These are phyloP conservation scores for Xerocomus minutiporus DNA, from an alignment of 1,284 basidiomycete species.

Conservation along the genomic window DNA sequence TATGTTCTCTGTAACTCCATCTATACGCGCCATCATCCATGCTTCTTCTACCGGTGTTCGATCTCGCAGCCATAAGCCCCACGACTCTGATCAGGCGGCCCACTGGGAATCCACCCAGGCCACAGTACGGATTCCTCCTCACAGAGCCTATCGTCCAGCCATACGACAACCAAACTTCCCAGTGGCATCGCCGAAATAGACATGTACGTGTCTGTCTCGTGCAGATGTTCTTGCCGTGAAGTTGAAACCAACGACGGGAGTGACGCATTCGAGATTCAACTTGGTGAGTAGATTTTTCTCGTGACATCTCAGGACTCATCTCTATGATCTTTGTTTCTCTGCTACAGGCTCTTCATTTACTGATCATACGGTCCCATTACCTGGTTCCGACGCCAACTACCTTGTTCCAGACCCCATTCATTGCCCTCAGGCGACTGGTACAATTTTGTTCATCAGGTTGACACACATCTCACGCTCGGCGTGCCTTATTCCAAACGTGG, in stretches of 20 bases:
- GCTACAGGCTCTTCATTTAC: slow-evolving; percentile 53
- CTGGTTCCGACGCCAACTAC: slow-evolving; percentile 38
- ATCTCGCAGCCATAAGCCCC: too few species aligned
- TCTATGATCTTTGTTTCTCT: not conserved
- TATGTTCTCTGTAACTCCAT: too few species aligned
- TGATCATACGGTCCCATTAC: slow-evolving; percentile 42
- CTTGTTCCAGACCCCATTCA: slow-evolving; percentile 51
- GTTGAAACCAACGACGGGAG: slow-evolving; percentile 56
- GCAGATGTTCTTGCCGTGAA: slow-evolving; percentile 31
- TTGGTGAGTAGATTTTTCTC: slow-evolving; percentile 35
- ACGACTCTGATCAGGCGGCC: slow-evolving; percentile 24
- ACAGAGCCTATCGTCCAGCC: slow-evolving; percentile 54
- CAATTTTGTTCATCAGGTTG: slow-evolving; percentile 56
- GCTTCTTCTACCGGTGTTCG: too few species aligned
- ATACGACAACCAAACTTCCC: slow-evolving; percentile 38
- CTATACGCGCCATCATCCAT: too few species aligned
- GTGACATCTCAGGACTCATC: not conserved
- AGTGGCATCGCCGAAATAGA: slow-evolving; percentile 41
- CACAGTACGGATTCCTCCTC: slow-evolving; percentile 55
- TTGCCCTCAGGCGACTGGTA: slow-evolving; percentile 42
- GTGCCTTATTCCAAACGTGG: slow-evolving; percentile 48
- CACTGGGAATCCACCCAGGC: slow-evolving; percentile 44
- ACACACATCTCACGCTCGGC: slow-evolving; percentile 44
- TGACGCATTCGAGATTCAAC: slow-evolving; percentile 53
- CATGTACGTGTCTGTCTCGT: slow-evolving; percentile 52